Evolutionary conservation across 78 protist species (phyloP).

Genomic region (Dictyostelium capitatum): DNA sequence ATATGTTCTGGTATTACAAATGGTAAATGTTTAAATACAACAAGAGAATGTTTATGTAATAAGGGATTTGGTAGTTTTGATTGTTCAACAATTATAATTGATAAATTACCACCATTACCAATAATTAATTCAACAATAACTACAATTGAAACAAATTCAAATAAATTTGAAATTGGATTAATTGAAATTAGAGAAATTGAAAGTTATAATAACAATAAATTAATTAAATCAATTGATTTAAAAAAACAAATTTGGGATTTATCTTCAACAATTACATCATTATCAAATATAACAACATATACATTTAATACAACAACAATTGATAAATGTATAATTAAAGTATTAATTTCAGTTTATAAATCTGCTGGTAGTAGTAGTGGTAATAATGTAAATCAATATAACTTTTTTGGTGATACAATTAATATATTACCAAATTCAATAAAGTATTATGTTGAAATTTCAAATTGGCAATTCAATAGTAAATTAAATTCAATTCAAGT

Average conservation of each 20-base stretch:
- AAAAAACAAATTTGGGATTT: neutral
- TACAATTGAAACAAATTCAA: neutral
- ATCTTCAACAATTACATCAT: neutral
- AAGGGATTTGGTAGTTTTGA: neutral
- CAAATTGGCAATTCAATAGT: neutral
- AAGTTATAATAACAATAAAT: neutral
- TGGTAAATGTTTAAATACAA: neutral
- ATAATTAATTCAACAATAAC: neutral
- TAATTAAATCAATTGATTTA: too few relatives aligned
- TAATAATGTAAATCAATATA: neutral
- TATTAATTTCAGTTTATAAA: neutral
- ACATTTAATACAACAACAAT: neutral
- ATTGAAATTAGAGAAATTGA: neutral
- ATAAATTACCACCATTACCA: neutral
- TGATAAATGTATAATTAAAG: neutral
- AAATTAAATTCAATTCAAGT: neutral
- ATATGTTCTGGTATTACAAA: slow-evolving; percentile 2
- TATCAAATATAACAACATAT: neutral
- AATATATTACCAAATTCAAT: neutral
- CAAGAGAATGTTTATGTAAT: neutral
- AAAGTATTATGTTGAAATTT: neutral
- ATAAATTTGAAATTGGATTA: neutral
- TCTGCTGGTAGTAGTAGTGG: too few relatives aligned
- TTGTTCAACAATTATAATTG: neutral
- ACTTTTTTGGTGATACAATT: neutral